Base-by-base conservation (phyloP, 768 basidiomycete species). In the Mycena epipterygia region DNA sequence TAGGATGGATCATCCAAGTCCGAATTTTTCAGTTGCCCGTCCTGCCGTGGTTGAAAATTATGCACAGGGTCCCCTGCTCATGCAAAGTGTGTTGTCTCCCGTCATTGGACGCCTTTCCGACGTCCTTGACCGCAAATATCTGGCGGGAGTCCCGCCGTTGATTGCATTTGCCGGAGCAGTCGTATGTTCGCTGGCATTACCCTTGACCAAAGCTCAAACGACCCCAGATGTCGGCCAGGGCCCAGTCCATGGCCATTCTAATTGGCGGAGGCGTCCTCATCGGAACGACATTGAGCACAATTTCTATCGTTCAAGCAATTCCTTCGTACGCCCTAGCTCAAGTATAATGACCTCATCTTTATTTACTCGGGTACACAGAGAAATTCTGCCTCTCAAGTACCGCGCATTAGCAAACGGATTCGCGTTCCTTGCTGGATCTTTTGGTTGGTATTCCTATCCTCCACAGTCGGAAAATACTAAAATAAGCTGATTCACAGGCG, bases 141-240 rank as follows among this genome's bases (percentile, higher is more conserved):
- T 74, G 8, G 67, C 73, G 30, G 70, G 70, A 14, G 14, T 74
- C 19, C 73, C 73, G 2, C 73, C 73, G 27, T 30, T 74, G 16
- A 72, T 74, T 55, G 73, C 73, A 7, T 66, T 74, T 49, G 73
- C 64, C n/a, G 73, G 73, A 19, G 67, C 73, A 19, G 67, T 74
- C 61, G 73, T 74, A 56, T 14, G 64, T 60, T 64, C 3, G 5
- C n/a, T 51, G n/a, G 17, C 30, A 7, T 35, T 14, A 42, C 32
- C 27, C 25, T 44, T 8, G 35, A 35, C 44, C n/a, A 21, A 13
- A 27, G 21, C 46, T 70, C 19, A 60, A 27, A 5, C 17, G 5
- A 9, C 6, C 55, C n/a, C 39, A 73, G 72, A 71, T 73, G 39
- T 73, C 73, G 9, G 73, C 73, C 19, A 73, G 56, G 65, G 73